These are phyloP conservation scores for Botrytis squamosa DNA, from an alignment of 2,329 filamentous ascomycete species.

Conservation along the genomic window DNA sequence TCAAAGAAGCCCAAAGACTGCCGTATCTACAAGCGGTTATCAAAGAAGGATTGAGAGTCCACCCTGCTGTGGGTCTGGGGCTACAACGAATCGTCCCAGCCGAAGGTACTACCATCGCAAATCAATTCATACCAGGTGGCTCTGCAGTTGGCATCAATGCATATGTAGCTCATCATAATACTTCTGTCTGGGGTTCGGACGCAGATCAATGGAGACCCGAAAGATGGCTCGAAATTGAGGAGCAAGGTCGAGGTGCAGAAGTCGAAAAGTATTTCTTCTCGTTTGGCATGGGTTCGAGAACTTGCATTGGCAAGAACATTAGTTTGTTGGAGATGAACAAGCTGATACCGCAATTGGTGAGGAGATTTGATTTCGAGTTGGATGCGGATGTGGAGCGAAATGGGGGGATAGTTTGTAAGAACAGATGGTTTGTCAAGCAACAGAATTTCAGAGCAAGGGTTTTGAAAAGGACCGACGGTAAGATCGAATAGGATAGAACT, in stretches of 20 bases:
- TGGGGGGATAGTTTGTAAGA: constrained; percentile 27
- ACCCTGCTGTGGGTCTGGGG: constrained; percentile 49
- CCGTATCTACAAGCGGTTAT: constrained; percentile 52
- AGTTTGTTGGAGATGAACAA: constrained; percentile 47
- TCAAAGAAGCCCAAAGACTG: constrained; percentile 43
- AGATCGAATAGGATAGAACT: neutral
- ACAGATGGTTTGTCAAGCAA: constrained; percentile 38
- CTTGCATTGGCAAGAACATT: constrained; percentile 47
- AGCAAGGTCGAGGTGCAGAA: constrained; percentile 47
- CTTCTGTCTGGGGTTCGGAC: constrained; percentile 49
- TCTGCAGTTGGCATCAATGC: constrained; percentile 40
- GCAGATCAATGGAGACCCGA: constrained; percentile 51
- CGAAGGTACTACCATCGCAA: constrained; percentile 45
- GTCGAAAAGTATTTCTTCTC: constrained; percentile 45
- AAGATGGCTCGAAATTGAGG: constrained; percentile 47
- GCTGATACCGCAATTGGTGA: constrained; percentile 42
- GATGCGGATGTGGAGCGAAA: constrained; percentile 24
- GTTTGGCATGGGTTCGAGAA: constrained; percentile 45
- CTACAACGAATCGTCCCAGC: constrained; percentile 50
- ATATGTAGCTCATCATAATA: constrained; percentile 42
- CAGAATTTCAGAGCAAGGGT: constrained; percentile 32
- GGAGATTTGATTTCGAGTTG: constrained; percentile 36
- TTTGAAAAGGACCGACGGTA: neutral
- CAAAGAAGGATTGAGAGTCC: constrained; percentile 52
- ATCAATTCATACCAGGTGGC: constrained; percentile 44